These are phyloP conservation scores for Lipomyces kockii DNA, from an alignment of 805 yeast genomes.

Conservation along the genomic window DNA sequence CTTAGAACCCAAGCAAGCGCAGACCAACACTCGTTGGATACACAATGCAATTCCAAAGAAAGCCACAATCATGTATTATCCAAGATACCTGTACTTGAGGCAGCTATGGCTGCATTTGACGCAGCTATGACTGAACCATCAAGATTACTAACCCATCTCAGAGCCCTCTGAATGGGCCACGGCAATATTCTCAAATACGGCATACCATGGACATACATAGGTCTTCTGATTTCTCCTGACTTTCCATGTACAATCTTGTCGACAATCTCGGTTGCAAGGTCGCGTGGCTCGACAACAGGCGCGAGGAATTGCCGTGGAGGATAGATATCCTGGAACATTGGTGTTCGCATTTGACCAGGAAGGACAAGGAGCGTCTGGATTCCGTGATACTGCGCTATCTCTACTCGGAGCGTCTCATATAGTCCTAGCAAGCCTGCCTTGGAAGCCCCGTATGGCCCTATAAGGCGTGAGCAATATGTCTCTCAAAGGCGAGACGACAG, in stretches of 20 bases:
- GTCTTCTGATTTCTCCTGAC: constrained; percentile 71
- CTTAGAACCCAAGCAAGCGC: background rate
- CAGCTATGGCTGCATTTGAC: constrained; percentile 15
- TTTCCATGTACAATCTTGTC: constrained; percentile 62
- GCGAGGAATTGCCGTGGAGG: constrained; percentile 81
- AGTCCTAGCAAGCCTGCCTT: constrained; percentile 84
- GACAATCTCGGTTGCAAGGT: constrained; percentile 65
- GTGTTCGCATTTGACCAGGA: constrained; percentile 82
- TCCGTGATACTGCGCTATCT: constrained; percentile 57
- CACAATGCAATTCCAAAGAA: background rate
- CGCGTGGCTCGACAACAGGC: constrained; percentile 73
- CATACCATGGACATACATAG: constrained; percentile 74
- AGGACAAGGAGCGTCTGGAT: constrained; percentile 77
- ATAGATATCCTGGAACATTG: constrained; percentile 70
- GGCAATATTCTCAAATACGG: constrained; percentile 76
- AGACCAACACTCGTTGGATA: background rate
- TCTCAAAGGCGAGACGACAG: background rate
- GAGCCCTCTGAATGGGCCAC: constrained; percentile 47
- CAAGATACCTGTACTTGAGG: background rate
- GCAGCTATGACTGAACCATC: constrained; percentile 51
- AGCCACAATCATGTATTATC: background rate
- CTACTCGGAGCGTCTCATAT: constrained; percentile 79
- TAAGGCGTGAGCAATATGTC: background rate
- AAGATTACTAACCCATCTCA: constrained; percentile 67
- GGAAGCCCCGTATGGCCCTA: constrained; percentile 84